Evolutionary conservation across 495 filamentous ascomycete species (phyloP), one percentile per base, ranked within the genome.

Genomic region (Penicillium silybi): DNA sequence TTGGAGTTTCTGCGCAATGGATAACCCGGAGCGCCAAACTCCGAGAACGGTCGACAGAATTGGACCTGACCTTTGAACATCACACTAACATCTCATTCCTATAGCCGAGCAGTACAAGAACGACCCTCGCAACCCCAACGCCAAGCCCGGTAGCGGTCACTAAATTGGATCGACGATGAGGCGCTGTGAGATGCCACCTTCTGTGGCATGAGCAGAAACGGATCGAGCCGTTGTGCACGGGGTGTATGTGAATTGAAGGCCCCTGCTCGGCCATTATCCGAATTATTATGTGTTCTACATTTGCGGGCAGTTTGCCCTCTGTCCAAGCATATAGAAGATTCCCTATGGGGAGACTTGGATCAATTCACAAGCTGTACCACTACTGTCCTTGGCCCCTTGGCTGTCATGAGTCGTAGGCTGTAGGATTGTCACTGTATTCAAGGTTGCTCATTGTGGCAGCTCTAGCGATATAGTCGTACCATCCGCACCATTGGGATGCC

Each of bases 51-150:
- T 39, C 44, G n/a, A n/a, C n/a, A n/a, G n/a, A n/a, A 26, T 25
- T 23, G 20, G 18, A 26, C 2, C 16, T 32, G 16, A 39, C 41
- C 40, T 18, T 37, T 25, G 20, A 45, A 50, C 37, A 13, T 22
- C 20, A 10, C 19, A 47, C 65, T 71, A 59, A 73, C 62, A 41
- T 26, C 44, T 40, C 19, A 45, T 46, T 50, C 44, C 45, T 46
- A 45, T 64, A 97, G 92, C 82, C 75, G 88, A 85, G 52, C 88
- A 97, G 70, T 96, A 80, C 84, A 92, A 88, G 84, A 92, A 93
- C 79, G 92, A 97, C 77, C 92, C 92, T 56, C 82, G 92, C 68
- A 96, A 96, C 81, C 88, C 86, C 61, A 77, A 81, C 66, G 71
- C 74, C 35, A 86, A 86, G 80, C 59, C 64, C 22, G 56, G 57